Evolutionary conservation across 306 rosid species (phyloP), one percentile per base, ranked within the genome.

Genomic region (Citrullus mucosospermus): DNA sequence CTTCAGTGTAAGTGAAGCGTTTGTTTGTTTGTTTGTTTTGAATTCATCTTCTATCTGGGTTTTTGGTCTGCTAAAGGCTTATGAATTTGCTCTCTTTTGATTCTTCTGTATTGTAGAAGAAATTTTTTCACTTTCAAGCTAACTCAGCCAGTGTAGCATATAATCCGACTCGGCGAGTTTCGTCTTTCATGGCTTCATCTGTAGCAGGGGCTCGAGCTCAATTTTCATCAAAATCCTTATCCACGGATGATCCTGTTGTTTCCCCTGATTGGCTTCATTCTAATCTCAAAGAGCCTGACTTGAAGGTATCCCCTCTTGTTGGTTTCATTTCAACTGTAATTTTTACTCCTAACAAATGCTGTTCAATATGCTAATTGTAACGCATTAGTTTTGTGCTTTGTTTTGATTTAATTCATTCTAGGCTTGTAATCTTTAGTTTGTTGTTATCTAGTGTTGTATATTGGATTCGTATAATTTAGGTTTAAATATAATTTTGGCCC

Each of bases 181-280:
- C 88, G 76, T 57, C 75, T 76, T 72, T 48, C 62, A 91, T 91
- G 96, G 96, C 94, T 79, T 92, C 96, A 12, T 83, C 99, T 10
- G 32, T 81, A 70, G 82, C 78, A 17, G 88, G 90, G 14, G 74
- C 79, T 83, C 77, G 84, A 82, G 83, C 90, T 82, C 76, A 81
- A 55, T 91, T 90, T 85, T 88, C 97, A 3, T 86, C 97, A 20
- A 80, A 82, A 63, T 68, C 91, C n/a, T 79, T 83, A 22, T 71
- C 92, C 46, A 76, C 88, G 17, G 85, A 76, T 73, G 98, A 96
- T 78, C 93, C 97, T n/a, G 93, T 91, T 84, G 97, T 96, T 78
- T 90, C 99, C 58, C 93, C 85, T 17, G 96, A 90, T 66, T 96
- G 99, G 99, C 97, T 96, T 55, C 90, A 88, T 81, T 85, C 88